These are phyloP conservation scores for Podospora pseudopauciseta DNA, from an alignment of 495 filamentous ascomycete species.

Conservation along the genomic window DNA sequence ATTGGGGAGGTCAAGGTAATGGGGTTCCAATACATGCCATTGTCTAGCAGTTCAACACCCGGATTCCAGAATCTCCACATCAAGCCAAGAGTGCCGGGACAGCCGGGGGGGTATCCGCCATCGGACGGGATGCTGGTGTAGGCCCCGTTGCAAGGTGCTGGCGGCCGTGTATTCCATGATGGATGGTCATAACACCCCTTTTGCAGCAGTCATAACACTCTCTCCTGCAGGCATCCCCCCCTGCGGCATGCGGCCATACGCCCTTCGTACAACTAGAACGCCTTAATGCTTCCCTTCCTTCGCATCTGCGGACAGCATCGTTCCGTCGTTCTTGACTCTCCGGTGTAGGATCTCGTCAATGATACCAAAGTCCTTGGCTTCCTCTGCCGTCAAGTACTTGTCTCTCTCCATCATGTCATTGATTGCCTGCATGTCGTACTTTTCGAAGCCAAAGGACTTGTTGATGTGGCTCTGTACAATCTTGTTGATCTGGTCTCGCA, in stretches of 20 bases:
- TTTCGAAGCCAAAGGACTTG: slow-evolving; percentile 58
- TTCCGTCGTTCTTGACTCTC: slow-evolving; percentile 37
- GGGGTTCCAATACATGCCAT: background rate
- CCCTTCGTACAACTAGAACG: background rate
- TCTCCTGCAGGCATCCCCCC: background rate
- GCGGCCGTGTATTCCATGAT: background rate
- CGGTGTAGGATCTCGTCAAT: slow-evolving; percentile 78
- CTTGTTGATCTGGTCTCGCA: slow-evolving; percentile 79
- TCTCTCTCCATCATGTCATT: slow-evolving; percentile 96
- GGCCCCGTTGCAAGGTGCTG: background rate
- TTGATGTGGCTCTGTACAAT: slow-evolving; percentile 87
- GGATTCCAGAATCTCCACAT: background rate
- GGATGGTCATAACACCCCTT: background rate
- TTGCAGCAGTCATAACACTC: background rate
- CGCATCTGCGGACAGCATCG: slow-evolving; percentile 19
- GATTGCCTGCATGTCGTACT: slow-evolving; percentile 66
- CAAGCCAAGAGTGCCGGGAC: background rate
- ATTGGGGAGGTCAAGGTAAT: background rate
- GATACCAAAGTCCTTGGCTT: slow-evolving; percentile 85
- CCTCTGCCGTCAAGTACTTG: slow-evolving; percentile 84
- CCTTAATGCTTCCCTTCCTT: slow-evolving; percentile 26
- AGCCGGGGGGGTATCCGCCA: slow-evolving; percentile 14
- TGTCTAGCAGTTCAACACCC: background rate
- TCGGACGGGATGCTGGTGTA: slow-evolving; percentile 12
- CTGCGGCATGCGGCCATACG: background rate